Percentiles rank a stretch among this genome's conserved stretches.
Conservation (phyloP, 179 eudicot genomes). For the Patellifolia procumbens region DNA sequence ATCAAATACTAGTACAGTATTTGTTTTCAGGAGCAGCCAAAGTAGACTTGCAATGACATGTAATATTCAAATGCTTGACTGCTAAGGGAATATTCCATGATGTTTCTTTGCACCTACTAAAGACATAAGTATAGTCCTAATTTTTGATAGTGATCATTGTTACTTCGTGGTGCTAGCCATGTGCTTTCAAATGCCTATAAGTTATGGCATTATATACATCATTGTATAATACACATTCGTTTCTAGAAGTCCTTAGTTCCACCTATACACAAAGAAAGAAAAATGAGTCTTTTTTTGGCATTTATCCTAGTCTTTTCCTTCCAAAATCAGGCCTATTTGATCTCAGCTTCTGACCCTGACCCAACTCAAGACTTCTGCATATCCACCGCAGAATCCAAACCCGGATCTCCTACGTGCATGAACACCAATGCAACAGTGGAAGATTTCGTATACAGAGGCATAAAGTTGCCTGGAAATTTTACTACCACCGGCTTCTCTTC, state of each 20-base stretch:
- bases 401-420: conserved; percentile 38
- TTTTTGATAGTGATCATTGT: too few relatives aligned
- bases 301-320: conserved; percentile 29
- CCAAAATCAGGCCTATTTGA: conserved; percentile 6
- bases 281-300: conserved; percentile 23
- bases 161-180: background rate
- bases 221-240: background rate
- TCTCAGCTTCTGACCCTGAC: conserved; percentile 65
- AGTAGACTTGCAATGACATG: conserved; percentile 17
- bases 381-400: conserved; percentile 25
- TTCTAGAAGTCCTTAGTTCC: background rate
- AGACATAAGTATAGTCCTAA: background rate
- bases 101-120: conserved; percentile 18
- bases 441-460: conserved; percentile 59
- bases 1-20: background rate
- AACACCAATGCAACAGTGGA: conserved; percentile 42
- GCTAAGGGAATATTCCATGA: conserved; percentile 24
- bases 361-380: conserved; percentile 70
- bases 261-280: background rate
- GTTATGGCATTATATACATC: background rate
- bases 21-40: conserved; percentile 6
- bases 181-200: conserved; percentile 14
- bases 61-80: conserved; percentile 8
- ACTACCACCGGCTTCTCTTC: conserved; percentile 41
- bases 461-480: conserved; percentile 40